These are phyloP conservation scores for Carnegiea gigantea DNA, from an alignment of 179 eudicot genomes.

Conservation along the genomic window DNA sequence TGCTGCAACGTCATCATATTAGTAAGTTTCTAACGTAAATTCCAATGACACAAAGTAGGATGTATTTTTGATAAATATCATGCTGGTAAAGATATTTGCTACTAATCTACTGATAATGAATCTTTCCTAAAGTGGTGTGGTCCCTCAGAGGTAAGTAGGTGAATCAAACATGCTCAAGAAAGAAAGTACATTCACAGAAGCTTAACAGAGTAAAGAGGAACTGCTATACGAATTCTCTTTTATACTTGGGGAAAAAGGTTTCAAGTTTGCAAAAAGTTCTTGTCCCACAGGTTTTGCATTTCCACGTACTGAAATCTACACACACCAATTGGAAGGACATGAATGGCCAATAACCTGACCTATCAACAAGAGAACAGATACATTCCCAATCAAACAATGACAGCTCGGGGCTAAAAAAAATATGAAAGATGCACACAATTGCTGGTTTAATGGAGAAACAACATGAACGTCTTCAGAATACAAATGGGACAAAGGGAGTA, in stretches of 20 bases:
- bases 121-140: too few relatives aligned
- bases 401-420: too few relatives aligned
- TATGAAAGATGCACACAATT: too few relatives aligned
- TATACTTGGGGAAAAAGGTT: neutral
- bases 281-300: neutral
- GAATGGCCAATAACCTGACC: neutral
- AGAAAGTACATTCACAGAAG: neutral
- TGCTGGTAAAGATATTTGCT: neutral
- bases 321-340: neutral
- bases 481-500: too few relatives aligned
- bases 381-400: too few relatives aligned
- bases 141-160: too few relatives aligned
- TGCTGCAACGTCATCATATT: conserved; percentile 53
- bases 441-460: too few relatives aligned
- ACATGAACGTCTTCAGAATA: too few relatives aligned
- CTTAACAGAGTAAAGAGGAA: neutral
- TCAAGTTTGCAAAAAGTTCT: neutral
- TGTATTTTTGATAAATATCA: neutral
- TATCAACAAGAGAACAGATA: neutral
- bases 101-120: neutral
- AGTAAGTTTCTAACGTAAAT: conserved; percentile 1
- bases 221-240: neutral
- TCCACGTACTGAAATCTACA: neutral
- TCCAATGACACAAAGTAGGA: neutral
- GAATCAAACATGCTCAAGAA: too few relatives aligned